phyloP scores from a whole-genome alignment of 371 early-diverging fungal genomes.

The Rhizopus delemar region DNA sequence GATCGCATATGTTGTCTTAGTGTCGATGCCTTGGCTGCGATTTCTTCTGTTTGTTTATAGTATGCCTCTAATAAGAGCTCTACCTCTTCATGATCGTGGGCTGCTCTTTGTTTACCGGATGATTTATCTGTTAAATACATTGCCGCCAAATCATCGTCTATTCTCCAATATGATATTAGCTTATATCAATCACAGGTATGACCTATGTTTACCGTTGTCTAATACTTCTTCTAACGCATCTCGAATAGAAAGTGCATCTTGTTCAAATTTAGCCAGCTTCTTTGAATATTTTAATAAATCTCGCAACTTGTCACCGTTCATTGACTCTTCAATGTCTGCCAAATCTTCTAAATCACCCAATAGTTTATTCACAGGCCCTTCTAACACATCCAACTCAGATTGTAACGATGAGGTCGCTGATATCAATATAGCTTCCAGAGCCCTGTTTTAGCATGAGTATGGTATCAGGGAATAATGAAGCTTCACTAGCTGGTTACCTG shows the following conservation, averaged over 20 bases:
- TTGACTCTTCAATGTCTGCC: conserved; percentile 70
- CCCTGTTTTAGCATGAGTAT: conserved; percentile 41
- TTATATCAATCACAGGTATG: background rate
- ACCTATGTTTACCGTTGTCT: conserved; percentile 62
- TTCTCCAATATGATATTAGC: background rate
- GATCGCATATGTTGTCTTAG: conserved; percentile 76
- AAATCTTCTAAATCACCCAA: conserved; percentile 68
- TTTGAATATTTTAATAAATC: conserved; percentile 77
- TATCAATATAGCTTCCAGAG: conserved; percentile 82
- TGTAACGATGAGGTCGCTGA: conserved; percentile 72
- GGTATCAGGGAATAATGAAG: background rate
- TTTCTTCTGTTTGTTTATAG: conserved; percentile 83
- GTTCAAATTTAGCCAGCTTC: conserved; percentile 73
- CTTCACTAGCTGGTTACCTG: conserved; percentile 39
- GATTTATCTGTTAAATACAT: conserved; percentile 87
- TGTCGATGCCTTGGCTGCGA: conserved; percentile 67
- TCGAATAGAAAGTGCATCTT: conserved; percentile 72
- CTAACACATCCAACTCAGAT: conserved; percentile 71
- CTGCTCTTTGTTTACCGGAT: conserved; percentile 51
- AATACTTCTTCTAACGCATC: conserved; percentile 77
- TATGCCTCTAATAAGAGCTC: conserved; percentile 89
- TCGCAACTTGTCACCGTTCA: conserved; percentile 74
- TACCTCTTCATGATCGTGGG: conserved; percentile 79
- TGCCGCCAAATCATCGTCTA: conserved; percentile 86
- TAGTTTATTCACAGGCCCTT: conserved; percentile 53